Evolutionary conservation across 2,329 filamentous ascomycete genomes (phyloP).

Genomic region (Pseudopyricularia cyperi): DNA sequence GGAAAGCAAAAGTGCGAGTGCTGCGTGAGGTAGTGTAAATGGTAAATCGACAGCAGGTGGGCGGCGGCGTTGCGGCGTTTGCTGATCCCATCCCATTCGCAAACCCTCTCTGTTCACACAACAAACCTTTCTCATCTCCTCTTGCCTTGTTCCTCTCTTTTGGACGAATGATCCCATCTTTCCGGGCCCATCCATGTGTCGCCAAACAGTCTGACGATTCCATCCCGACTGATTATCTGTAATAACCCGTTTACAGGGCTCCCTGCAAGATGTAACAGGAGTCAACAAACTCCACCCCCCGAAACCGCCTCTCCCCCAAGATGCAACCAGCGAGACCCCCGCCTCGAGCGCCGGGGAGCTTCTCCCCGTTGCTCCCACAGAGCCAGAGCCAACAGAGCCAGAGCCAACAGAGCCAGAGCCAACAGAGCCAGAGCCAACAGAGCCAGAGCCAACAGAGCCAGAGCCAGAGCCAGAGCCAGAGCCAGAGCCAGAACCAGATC

Average conservation of each 20-base stretch:
- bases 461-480: not conserved
- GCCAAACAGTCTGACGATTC: not conserved
- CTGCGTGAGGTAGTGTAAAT: too few species aligned
- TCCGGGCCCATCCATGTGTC: too few species aligned
- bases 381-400: too few species aligned
- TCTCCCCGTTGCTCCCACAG: conserved; percentile 33
- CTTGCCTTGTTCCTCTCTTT: not conserved
- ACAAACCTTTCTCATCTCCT: too few species aligned
- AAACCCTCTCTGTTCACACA: not conserved
- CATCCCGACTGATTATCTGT: not conserved
- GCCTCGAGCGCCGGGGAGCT: conserved; percentile 39
- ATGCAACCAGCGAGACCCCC: conserved; percentile 37
- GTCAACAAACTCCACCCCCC: not conserved
- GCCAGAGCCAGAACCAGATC: too few species aligned
- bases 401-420: too few species aligned
- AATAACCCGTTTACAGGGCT: not conserved
- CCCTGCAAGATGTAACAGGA: conserved; percentile 25
- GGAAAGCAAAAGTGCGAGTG: too few species aligned
- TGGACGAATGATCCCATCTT: not conserved
- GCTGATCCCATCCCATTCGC: not conserved
- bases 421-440: too few species aligned
- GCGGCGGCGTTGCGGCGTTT: too few species aligned
- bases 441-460: too few species aligned
- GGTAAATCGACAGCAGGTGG: too few species aligned
- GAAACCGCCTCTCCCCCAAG: conserved; percentile 8